Evolutionary conservation across 1,139 yeast species (phyloP).

Genomic region (Insectozyma bohioensis): DNA sequence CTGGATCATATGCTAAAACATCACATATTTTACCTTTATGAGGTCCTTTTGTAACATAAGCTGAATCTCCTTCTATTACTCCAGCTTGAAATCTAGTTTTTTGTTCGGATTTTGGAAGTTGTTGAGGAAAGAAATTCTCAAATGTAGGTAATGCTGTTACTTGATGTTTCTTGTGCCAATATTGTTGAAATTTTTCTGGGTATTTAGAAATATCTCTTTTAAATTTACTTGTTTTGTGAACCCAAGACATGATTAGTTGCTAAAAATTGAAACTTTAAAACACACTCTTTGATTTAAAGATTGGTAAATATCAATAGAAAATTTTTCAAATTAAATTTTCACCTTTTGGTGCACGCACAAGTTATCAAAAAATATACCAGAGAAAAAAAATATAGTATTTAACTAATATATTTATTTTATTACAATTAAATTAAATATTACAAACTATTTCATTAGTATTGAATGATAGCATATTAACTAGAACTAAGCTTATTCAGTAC

Average conservation of each 20-base stretch:
- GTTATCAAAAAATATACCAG: too few species aligned
- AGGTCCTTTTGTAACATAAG: constrained; percentile 61
- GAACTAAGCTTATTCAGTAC: constrained; percentile 61
- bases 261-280: not conserved
- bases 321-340: constrained; percentile 2
- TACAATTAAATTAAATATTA: too few species aligned
- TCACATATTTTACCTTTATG: constrained; percentile 73
- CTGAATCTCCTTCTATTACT: constrained; percentile 42
- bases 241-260: constrained; percentile 34
- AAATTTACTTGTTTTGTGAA: constrained; percentile 36
- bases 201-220: constrained; percentile 36
- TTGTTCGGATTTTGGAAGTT: constrained; percentile 26
- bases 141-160: constrained; percentile 38
- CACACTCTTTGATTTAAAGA: too few species aligned
- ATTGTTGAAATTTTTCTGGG: constrained; percentile 31
- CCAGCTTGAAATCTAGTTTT: constrained; percentile 34
- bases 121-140: constrained; percentile 22
- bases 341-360: constrained; percentile 1
- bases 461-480: too few species aligned
- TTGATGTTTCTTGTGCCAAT: constrained; percentile 24
- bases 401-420: too few species aligned
- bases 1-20: constrained; percentile 31
- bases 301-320: too few species aligned
- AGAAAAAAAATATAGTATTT: too few species aligned
- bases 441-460: too few species aligned